Evolutionary conservation across 345 rosid genomes (phyloP), one percentile per base, ranked within the genome.

Genomic region (Noccaea caerulescens): DNA sequence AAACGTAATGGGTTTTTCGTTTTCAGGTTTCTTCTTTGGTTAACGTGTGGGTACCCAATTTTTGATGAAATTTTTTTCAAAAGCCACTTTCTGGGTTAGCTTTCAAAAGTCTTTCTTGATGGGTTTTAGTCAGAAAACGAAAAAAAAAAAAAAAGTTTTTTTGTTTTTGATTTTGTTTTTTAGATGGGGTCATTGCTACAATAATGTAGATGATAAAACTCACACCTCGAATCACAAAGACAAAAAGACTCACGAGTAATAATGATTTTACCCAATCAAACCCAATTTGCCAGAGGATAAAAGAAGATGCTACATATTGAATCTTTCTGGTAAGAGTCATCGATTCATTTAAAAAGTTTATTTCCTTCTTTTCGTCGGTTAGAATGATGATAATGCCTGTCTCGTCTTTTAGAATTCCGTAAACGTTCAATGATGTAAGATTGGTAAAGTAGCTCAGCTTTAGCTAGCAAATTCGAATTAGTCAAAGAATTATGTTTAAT

Each of bases 391-490:
- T 60, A 36, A 43, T 36, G 69, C 58, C 47, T 75, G 73, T 68
- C 70, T 69, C 63, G 71, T 69, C 75, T 62, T 69, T 69, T 62
- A 62, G 45, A 68, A 55, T 55, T 46, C 58, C 37, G 10, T 57
- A 55, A 57, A 69, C 75, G 75, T 76, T 76, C 76, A 70, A 70
- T 76, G 76, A 70, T 76, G 80, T 76, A 45, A 76, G 25, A 58
- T 76, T 54, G 66, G 53, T 75, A 45, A 69, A 76, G 66, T 69
- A 76, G 79, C 73, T 75, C 73, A 68, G 69, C 78, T 67, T 68
- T 68, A 59, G 73, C 74, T 75, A 43, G 64, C 66, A 63, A 54
- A 20, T 63, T 69, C 61, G 71, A 76, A 70, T 50, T 63, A 70
- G 76, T 76, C 79, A 37, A 73, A 12, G 16, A 27, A 27, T 50